A percentile compares a stretch with the other conserved stretches of the same genome.
These are phyloP conservation scores for Claviceps quebecensis DNA, from an alignment of 2,329 filamentous ascomycete genomes.

Conservation along the genomic window DNA sequence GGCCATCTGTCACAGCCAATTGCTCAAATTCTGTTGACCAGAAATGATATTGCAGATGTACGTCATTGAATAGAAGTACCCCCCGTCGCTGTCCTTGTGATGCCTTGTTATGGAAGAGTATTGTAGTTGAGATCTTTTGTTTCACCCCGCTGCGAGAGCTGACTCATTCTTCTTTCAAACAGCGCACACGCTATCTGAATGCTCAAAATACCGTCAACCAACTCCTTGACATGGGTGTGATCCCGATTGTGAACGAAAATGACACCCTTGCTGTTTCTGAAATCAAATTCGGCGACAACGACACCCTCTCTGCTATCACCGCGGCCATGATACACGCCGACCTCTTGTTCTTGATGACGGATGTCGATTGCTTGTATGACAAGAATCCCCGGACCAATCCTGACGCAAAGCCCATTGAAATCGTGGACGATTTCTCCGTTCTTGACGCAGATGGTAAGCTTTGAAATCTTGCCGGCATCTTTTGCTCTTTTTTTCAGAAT, in stretches of 20 bases:
- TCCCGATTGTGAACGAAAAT: conserved; percentile 98
- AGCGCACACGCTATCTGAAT: conserved; percentile 88
- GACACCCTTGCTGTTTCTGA: conserved; percentile 93
- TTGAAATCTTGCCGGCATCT: not conserved
- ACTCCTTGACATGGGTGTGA: conserved; percentile 84
- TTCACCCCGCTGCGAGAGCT: not conserved
- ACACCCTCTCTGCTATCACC: conserved; percentile 91
- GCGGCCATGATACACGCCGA: conserved; percentile 96
- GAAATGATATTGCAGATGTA: conserved; percentile 93
- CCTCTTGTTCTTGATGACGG: conserved; percentile 95
- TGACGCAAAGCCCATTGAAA: conserved; percentile 78
- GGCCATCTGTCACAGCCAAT: conserved; percentile 77
- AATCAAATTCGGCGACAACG: conserved; percentile 99
- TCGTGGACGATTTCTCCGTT: conserved; percentile 75
- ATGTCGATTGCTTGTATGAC: conserved; percentile 94
- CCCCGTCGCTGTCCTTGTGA: too few relatives aligned
- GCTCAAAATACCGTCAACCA: conserved; percentile 90
- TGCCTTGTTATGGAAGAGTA: not conserved
- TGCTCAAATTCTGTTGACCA: conserved; percentile 84
- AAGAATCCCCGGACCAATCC: conserved; percentile 80
- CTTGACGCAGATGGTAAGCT: conserved; percentile 63
- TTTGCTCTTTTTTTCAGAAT: not conserved
- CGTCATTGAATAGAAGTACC: conserved; percentile 15
- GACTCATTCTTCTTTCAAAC: not conserved
- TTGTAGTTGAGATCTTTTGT: not conserved